Percentiles rank a stretch among this genome's conserved stretches.
phyloP scores from a whole-genome alignment of 169 alveolate genomes.

The Eimeria maxima region DNA sequence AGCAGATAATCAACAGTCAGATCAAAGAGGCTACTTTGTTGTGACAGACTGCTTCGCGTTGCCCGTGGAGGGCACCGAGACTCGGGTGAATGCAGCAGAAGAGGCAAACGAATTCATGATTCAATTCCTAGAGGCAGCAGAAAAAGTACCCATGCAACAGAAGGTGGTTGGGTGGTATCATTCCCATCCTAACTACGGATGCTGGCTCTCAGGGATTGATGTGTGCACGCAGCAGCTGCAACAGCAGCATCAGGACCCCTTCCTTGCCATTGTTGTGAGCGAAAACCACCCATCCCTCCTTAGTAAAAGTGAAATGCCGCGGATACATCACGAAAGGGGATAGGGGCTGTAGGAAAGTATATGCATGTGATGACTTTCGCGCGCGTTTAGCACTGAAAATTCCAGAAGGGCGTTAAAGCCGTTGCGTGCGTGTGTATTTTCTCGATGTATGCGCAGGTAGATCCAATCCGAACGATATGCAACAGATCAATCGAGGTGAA shows the following conservation, averaged over 20 bases:
- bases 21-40: constrained; percentile 87
- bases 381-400: too few relatives aligned
- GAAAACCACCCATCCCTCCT: background rate
- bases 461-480: constrained; percentile 59
- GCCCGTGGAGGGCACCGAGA: constrained; percentile 97
- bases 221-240: constrained; percentile 90
- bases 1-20: background rate
- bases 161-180: constrained; percentile 96
- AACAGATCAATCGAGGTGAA: constrained; percentile 44
- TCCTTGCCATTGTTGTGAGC: constrained; percentile 92
- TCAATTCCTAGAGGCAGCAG: constrained; percentile 78
- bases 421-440: background rate
- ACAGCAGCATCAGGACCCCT: constrained; percentile 92
- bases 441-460: constrained; percentile 63
- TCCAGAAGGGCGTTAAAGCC: too few relatives aligned
- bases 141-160: constrained; percentile 83
- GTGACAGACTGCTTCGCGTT: constrained; percentile 93
- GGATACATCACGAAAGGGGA: background rate
- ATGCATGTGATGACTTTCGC: too few relatives aligned
- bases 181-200: constrained; percentile 96
- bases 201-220: constrained; percentile 95
- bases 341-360: background rate
- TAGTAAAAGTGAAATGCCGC: too few relatives aligned
- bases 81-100: constrained; percentile 93
- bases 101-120: constrained; percentile 90